phyloP scores from a whole-genome alignment of 2,329 filamentous ascomycete genomes.

The Rhynchosporium secalis region DNA sequence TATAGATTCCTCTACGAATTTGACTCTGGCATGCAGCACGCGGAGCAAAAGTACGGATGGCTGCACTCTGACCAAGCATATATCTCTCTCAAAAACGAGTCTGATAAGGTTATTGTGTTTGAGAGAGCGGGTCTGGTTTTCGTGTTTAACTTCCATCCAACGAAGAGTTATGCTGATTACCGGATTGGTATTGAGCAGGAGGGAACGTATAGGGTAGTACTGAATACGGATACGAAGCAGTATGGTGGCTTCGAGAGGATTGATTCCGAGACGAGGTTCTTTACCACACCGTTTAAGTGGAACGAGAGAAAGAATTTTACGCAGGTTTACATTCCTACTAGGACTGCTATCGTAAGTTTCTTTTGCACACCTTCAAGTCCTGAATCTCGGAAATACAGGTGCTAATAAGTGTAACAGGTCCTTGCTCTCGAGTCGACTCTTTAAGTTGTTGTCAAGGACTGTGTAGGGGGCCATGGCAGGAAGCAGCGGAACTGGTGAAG shows the following conservation, averaged over 20 bases:
- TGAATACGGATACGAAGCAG: constrained; percentile 75
- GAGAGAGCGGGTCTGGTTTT: constrained; percentile 88
- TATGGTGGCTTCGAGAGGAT: constrained; percentile 81
- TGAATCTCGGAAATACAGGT: neutral
- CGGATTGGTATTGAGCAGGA: constrained; percentile 81
- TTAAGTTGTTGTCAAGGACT: constrained; percentile 18
- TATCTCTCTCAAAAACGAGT: constrained; percentile 89
- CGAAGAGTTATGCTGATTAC: constrained; percentile 85
- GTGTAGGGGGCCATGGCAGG: neutral
- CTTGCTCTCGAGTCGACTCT: constrained; percentile 42
- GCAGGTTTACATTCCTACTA: constrained; percentile 84
- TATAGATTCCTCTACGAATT: constrained; percentile 94
- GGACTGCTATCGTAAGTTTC: constrained; percentile 74
- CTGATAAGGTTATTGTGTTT: constrained; percentile 93
- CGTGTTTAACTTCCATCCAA: constrained; percentile 94
- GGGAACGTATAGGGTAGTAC: constrained; percentile 83
- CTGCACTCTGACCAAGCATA: constrained; percentile 82
- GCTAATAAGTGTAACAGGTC: constrained; percentile 34
- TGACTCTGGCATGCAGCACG: constrained; percentile 85
- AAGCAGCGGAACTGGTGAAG: neutral
- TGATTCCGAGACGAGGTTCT: constrained; percentile 80
- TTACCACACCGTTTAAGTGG: constrained; percentile 89
- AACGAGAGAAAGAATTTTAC: constrained; percentile 87
- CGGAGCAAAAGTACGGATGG: constrained; percentile 90
- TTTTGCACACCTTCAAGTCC: too few species aligned